phyloP scores from a whole-genome alignment of 139 green algal species.

The Chlorella sp. region DNA sequence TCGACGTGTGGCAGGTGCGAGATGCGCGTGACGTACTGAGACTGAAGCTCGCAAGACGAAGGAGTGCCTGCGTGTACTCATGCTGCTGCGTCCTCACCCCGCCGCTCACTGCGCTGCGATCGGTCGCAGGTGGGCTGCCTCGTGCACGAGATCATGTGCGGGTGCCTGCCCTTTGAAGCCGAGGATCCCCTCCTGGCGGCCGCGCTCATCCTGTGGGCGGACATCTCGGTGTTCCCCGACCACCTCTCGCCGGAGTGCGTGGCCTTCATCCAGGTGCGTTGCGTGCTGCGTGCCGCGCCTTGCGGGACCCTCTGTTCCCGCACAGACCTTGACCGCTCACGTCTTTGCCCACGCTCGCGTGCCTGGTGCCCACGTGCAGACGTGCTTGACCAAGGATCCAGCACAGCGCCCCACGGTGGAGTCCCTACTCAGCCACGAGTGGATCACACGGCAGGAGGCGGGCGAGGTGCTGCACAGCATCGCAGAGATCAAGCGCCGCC shows the following conservation, averaged over 20 bases:
- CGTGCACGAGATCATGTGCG: conserved; percentile 49
- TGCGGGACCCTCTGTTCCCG: neutral
- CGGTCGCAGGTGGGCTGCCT: conserved; percentile 38
- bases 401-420: conserved; percentile 39
- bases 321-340: neutral
- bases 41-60: neutral
- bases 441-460: conserved; percentile 32
- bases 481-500: no score
- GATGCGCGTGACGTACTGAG: neutral
- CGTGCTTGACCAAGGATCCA: conserved; percentile 48
- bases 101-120: neutral
- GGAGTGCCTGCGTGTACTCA: no score
- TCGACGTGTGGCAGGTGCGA: conserved; percentile 48
- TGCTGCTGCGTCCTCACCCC: neutral
- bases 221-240: conserved; percentile 29
- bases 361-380: neutral
- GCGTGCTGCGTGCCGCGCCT: neutral
- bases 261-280: conserved; percentile 32
- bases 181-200: conserved; percentile 35
- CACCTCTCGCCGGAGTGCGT: conserved; percentile 33
- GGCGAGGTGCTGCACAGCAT: conserved; percentile 30
- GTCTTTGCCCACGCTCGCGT: neutral
- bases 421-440: conserved; percentile 51
- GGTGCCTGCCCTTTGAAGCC: conserved; percentile 42
- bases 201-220: conserved; percentile 44